Conservation (phyloP, 768 basidiomycete genomes). For the Fomitopsis serialis region DNA sequence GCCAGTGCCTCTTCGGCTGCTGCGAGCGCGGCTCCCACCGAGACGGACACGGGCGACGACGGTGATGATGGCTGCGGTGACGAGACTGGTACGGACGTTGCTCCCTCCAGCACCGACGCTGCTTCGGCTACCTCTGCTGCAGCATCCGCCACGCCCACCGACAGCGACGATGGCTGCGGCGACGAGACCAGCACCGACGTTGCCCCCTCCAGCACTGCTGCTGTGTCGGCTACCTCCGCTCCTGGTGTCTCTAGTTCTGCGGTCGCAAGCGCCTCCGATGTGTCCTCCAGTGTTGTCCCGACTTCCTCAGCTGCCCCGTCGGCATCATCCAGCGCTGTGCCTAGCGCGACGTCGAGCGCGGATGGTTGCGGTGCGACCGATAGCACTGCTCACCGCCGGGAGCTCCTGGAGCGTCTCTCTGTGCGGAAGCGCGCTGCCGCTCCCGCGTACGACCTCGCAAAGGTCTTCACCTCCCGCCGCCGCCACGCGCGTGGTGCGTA, state of each 20-base stretch:
- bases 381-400: background rate
- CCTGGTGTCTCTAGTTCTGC: background rate
- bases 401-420: too few relatives aligned
- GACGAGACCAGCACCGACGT: background rate
- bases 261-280: background rate
- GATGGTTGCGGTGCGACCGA: background rate
- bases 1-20: background rate
- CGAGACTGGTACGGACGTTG: background rate
- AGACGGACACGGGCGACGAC: background rate
- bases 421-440: background rate
- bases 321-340: background rate
- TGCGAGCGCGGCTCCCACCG: background rate
- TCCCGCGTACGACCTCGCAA: background rate
- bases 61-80: background rate
- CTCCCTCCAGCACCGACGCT: background rate
- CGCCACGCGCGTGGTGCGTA: constrained; percentile 4
- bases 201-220: background rate
- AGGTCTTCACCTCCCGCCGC: constrained; percentile 6
- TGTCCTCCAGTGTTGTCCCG: background rate
- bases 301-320: background rate
- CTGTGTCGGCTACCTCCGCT: background rate
- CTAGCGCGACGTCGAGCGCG: constrained; percentile 2
- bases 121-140: background rate
- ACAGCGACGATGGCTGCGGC: background rate
- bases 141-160: background rate